phyloP scores from a whole-genome alignment of 495 filamentous ascomycete genomes.

The Pyronema omphalodes region DNA sequence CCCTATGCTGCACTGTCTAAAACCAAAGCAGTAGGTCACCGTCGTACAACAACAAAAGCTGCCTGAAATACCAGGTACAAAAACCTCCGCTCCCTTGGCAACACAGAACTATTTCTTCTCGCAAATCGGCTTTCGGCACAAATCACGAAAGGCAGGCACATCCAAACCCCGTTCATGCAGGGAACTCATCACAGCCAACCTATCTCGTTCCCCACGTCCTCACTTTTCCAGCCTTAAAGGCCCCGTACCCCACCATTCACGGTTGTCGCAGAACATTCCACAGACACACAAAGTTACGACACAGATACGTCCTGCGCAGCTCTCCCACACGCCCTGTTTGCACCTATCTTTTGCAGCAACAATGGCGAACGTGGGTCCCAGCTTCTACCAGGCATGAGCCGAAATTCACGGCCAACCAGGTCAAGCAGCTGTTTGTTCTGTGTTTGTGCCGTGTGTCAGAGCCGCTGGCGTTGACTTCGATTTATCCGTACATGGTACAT shows the following conservation, averaged over 20 bases:
- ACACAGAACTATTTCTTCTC: too few relatives aligned
- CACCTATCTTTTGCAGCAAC: background rate
- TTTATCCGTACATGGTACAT: constrained; percentile 87
- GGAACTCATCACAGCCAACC: too few relatives aligned
- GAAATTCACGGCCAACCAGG: background rate
- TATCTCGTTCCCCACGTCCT: background rate
- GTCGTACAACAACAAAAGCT: too few relatives aligned
- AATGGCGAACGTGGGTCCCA: background rate
- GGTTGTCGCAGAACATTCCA: background rate
- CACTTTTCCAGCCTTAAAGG: background rate
- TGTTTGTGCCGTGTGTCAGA: constrained; percentile 64
- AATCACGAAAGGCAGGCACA: too few relatives aligned
- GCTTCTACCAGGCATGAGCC: background rate
- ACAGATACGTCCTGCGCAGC: background rate
- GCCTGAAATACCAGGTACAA: too few relatives aligned
- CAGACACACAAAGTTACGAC: background rate
- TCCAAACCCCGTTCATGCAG: too few relatives aligned
- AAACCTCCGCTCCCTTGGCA: too few relatives aligned
- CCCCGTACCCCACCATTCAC: background rate
- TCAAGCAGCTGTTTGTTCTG: constrained; percentile 2
- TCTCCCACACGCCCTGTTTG: background rate
- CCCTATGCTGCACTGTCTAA: too few relatives aligned
- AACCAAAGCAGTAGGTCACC: too few relatives aligned
- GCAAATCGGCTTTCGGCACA: too few relatives aligned
- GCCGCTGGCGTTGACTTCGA: constrained; percentile 61